Evolutionary conservation across 495 filamentous ascomycete species (phyloP).

Genomic region (Aspergillus ellipticus): DNA sequence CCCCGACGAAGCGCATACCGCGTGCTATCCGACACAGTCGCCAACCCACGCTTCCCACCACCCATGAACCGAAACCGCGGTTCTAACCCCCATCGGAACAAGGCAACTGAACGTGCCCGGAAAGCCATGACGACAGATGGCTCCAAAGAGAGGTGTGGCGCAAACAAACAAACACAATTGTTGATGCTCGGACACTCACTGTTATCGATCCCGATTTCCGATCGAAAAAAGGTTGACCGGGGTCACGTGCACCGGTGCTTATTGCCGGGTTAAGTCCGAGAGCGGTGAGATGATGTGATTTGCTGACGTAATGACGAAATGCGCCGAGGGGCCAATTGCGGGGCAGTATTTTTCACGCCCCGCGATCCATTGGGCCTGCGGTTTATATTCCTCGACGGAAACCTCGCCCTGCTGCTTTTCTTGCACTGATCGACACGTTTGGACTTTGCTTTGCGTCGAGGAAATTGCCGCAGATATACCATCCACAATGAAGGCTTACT

Average conservation of each 20-base stretch:
- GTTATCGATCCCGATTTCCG: neutral
- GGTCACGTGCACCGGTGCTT: slow-evolving; percentile 5
- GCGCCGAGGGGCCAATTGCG: slow-evolving; percentile 30
- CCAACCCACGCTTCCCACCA: slow-evolving; percentile 29
- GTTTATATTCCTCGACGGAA: neutral
- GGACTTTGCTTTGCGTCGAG: neutral
- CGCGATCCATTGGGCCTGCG: slow-evolving; percentile 32
- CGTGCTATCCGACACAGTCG: slow-evolving; percentile 44
- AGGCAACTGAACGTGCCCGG: slow-evolving; percentile 27
- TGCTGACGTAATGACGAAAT: slow-evolving; percentile 22
- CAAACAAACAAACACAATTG: neutral
- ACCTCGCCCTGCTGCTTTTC: neutral
- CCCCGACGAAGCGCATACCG: slow-evolving; percentile 27
- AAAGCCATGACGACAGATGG: slow-evolving; percentile 30
- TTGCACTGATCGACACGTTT: neutral
- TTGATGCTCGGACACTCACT: neutral
- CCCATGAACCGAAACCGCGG: slow-evolving; percentile 19
- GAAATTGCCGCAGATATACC: slow-evolving; percentile 7
- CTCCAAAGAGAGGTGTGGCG: neutral
- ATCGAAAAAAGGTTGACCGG: neutral
- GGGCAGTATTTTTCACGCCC: slow-evolving; percentile 47
- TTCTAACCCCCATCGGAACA: slow-evolving; percentile 31
- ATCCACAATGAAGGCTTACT: slow-evolving; percentile 73
- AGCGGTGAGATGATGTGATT: slow-evolving; percentile 17
- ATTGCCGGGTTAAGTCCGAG: slow-evolving; percentile 18